These are phyloP conservation scores for Paragyromitra xinjiangensis DNA, from an alignment of 495 filamentous ascomycete species.

Conservation along the genomic window DNA sequence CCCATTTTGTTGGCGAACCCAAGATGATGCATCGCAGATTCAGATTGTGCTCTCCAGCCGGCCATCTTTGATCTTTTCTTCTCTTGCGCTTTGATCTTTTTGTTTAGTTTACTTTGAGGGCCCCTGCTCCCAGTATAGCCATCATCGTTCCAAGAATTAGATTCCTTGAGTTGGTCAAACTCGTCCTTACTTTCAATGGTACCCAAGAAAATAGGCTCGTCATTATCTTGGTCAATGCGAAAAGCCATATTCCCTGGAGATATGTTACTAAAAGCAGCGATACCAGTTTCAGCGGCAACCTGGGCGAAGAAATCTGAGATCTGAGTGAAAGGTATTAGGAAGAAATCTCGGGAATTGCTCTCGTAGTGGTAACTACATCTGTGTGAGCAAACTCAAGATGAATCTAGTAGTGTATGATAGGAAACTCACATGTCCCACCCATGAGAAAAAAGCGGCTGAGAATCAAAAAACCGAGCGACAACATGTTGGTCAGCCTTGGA, in stretches of 20 bases:
- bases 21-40: slow-evolving; percentile 48
- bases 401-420: background rate
- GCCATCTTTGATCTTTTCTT: slow-evolving; percentile 33
- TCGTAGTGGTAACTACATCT: slow-evolving; percentile 49
- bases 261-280: slow-evolving; percentile 40
- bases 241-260: slow-evolving; percentile 37
- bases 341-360: slow-evolving; percentile 33
- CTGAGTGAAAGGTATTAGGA: slow-evolving; percentile 50
- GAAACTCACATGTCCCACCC: slow-evolving; percentile 54
- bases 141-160: slow-evolving; percentile 26
- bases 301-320: slow-evolving; percentile 43
- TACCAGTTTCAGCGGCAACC: slow-evolving; percentile 42
- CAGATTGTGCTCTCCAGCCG: slow-evolving; percentile 49
- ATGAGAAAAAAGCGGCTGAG: slow-evolving; percentile 45
- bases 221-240: slow-evolving; percentile 25
- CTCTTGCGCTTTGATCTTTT: slow-evolving; percentile 35
- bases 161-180: slow-evolving; percentile 45
- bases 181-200: slow-evolving; percentile 45
- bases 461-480: slow-evolving; percentile 55
- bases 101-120: slow-evolving; percentile 24
- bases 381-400: slow-evolving; percentile 28
- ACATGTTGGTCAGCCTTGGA: slow-evolving; percentile 54
- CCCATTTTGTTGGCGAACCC: slow-evolving; percentile 19
- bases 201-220: slow-evolving; percentile 43
- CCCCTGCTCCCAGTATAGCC: background rate